Percentiles rank a stretch among this genome's conserved stretches.
phyloP scores from a whole-genome alignment of 495 filamentous ascomycete genomes.

The Pyrenula massariospora region DNA sequence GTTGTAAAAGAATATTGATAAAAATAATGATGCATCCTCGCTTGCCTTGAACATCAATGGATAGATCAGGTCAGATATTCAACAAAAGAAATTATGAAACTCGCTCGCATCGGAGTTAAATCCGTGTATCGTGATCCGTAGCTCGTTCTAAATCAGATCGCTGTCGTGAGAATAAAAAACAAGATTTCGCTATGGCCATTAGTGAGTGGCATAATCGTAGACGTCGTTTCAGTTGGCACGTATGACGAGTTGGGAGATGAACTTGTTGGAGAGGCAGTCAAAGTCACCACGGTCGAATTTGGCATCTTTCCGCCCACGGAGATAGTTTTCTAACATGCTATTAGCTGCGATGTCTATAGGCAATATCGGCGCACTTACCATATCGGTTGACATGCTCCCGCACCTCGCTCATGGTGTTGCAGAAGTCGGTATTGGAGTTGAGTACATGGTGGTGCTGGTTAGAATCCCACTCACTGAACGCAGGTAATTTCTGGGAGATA shows the following conservation, averaged over 20 bases:
- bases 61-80: neutral
- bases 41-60: neutral
- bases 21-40: neutral
- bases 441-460: slow-evolving; percentile 75
- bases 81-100: neutral
- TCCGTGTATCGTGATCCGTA: neutral
- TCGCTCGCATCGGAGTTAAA: neutral
- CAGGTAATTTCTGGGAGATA: slow-evolving; percentile 86
- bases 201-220: neutral
- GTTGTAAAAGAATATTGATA: neutral
- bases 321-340: slow-evolving; percentile 41
- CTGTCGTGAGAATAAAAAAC: neutral
- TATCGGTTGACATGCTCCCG: slow-evolving; percentile 77
- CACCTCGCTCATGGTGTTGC: slow-evolving; percentile 89
- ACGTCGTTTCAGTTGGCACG: slow-evolving; percentile 58
- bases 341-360: slow-evolving; percentile 12
- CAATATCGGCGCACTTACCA: slow-evolving; percentile 41
- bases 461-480: slow-evolving; percentile 85
- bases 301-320: slow-evolving; percentile 42
- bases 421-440: slow-evolving; percentile 78
- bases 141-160: neutral
- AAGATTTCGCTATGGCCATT: too few species aligned
- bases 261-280: slow-evolving; percentile 88
- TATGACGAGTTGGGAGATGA: slow-evolving; percentile 86
- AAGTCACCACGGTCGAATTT: slow-evolving; percentile 85